These are phyloP conservation scores for Penicillium sp. DNA, from an alignment of 2,329 filamentous ascomycete genomes.

Conservation along the genomic window DNA sequence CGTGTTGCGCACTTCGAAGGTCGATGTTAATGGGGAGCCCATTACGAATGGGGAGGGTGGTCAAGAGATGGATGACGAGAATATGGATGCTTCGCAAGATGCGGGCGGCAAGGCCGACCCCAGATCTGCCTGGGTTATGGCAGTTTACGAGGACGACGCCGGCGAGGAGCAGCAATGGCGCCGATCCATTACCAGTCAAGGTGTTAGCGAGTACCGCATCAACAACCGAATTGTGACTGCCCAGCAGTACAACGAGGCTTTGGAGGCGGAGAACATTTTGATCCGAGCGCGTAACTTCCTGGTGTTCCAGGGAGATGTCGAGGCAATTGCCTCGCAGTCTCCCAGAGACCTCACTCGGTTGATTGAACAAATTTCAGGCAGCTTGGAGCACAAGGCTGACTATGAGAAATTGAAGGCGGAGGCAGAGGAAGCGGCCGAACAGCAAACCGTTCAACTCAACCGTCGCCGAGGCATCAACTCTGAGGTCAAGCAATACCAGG, in stretches of 20 bases:
- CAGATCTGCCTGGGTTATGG: slow-evolving; percentile 97
- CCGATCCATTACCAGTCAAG: slow-evolving; percentile 82
- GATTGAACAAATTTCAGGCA: slow-evolving; percentile 97
- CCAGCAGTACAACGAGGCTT: slow-evolving; percentile 86
- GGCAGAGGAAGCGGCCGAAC: slow-evolving; percentile 81
- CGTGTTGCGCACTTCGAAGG: slow-evolving; percentile 85
- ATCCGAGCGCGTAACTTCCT: slow-evolving; percentile 98
- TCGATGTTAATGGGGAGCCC: slow-evolving; percentile 81
- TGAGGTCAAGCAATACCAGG: slow-evolving; percentile 95
- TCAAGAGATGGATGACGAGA: slow-evolving; percentile 58
- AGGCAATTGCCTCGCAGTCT: slow-evolving; percentile 92
- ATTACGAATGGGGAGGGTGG: slow-evolving; percentile 62
- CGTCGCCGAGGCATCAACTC: slow-evolving; percentile 92
- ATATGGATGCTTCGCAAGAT: slow-evolving; percentile 60
- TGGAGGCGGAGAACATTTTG: slow-evolving; percentile 92
- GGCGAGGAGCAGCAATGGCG: slow-evolving; percentile 96
- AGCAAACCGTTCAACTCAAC: slow-evolving; percentile 83
- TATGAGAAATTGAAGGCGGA: slow-evolving; percentile 89
- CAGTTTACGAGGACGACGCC: slow-evolving; percentile 95
- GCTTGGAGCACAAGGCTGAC: slow-evolving; percentile 87
- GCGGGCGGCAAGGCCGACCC: slow-evolving; percentile 67
- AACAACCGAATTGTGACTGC: slow-evolving; percentile 87
- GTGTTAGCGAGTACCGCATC: slow-evolving; percentile 93
- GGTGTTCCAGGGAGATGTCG: slow-evolving; percentile 97
- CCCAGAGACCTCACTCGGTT: slow-evolving; percentile 89